These are phyloP conservation scores for Forsythia viridissima DNA, from an alignment of 257 asterid species.

Conservation along the genomic window DNA sequence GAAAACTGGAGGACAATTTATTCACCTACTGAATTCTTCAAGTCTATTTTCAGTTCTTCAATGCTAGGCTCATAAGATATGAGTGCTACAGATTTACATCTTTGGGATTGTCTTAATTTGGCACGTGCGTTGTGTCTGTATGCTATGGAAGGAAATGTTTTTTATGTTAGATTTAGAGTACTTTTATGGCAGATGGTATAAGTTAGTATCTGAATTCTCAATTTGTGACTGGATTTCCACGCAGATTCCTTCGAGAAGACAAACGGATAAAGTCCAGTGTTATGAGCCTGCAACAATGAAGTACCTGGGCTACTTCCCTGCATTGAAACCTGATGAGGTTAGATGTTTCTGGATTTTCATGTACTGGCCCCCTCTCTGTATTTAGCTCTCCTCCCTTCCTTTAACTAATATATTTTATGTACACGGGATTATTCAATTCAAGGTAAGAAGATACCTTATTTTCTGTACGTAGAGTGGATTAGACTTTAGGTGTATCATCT, in stretches of 20 bases:
- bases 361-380: background rate
- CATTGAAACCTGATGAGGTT: slow-evolving; percentile 91
- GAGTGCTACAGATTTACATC: background rate
- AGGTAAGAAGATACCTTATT: background rate
- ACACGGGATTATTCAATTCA: background rate
- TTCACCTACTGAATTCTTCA: background rate
- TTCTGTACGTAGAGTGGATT: slow-evolving; percentile 13
- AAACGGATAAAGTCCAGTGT: slow-evolving; percentile 93
- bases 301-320: slow-evolving; percentile 84
- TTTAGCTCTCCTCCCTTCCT: background rate
- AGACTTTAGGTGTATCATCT: slow-evolving; percentile 10
- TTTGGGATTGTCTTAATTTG: background rate
- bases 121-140: background rate
- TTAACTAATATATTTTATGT: background rate
- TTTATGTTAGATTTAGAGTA: slow-evolving; percentile 1
- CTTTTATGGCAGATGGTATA: slow-evolving; percentile 2
- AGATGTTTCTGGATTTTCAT: slow-evolving; percentile 20
- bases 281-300: slow-evolving; percentile 99
- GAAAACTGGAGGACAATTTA: background rate
- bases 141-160: background rate
- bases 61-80: background rate
- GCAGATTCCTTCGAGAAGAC: slow-evolving; percentile 97
- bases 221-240: slow-evolving; percentile 20
- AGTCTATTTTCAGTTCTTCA: background rate
- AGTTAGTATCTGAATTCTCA: slow-evolving; percentile 22